These are phyloP conservation scores for Cryptococcus hybrid DNA, from an alignment of 1,284 basidiomycete genomes.

Conservation along the genomic window DNA sequence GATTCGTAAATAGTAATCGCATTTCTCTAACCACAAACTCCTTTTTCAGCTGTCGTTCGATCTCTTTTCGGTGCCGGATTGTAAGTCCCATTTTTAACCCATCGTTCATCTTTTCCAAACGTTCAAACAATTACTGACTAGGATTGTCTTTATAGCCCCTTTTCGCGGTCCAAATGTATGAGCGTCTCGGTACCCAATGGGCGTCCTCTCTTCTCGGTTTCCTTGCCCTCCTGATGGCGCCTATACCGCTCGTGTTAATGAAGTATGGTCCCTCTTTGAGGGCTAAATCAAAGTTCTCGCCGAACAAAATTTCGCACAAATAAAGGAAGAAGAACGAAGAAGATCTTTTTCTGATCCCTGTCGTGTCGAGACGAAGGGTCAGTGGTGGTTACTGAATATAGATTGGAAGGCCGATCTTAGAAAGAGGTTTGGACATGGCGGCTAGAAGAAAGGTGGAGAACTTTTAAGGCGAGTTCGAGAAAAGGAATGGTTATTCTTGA, in stretches of 20 bases:
- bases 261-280: slow-evolving; percentile 53
- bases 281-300: slow-evolving; percentile 49
- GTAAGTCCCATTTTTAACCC: not conserved
- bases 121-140: not conserved
- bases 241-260: slow-evolving; percentile 51
- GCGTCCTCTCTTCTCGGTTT: slow-evolving; percentile 46
- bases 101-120: too few relatives aligned
- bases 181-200: slow-evolving; percentile 50
- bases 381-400: too few relatives aligned
- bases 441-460: too few relatives aligned
- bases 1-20: not conserved
- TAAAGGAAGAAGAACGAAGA: not conserved
- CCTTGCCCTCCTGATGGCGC: slow-evolving; percentile 43
- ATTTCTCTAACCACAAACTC: not conserved
- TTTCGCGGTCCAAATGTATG: slow-evolving; percentile 56
- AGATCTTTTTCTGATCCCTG: too few relatives aligned
- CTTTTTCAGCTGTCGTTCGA: slow-evolving; percentile 48
- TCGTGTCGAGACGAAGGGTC: too few relatives aligned
- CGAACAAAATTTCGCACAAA: slow-evolving; percentile 15
- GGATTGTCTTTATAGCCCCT: slow-evolving; percentile 28
- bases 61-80: slow-evolving; percentile 52
- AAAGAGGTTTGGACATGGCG: too few relatives aligned
- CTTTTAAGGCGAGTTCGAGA: too few relatives aligned
- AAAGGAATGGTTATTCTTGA: too few relatives aligned
- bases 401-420: too few relatives aligned